Base-by-base conservation (phyloP, 768 basidiomycete species). In the Ramaria sp. region DNA sequence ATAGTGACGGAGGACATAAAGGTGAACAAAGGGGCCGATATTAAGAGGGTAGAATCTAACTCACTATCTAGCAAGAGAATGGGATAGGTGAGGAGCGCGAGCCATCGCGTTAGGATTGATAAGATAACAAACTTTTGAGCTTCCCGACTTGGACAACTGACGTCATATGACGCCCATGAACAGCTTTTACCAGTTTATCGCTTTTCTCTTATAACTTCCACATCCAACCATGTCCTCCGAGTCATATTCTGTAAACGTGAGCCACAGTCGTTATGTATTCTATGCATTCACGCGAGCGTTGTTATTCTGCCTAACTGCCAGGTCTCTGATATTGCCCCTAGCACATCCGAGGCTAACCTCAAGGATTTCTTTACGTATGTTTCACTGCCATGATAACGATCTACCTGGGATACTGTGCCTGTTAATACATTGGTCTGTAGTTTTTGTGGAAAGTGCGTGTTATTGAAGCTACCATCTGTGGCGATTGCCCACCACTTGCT, bases 371-470 rank as follows among this genome's bases (percentile, higher is more conserved):
- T 92, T 74, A 78, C 82, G 88, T 88, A 74, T 46, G 81, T 69
- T 43, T 55, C 33, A 34, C 11, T 11, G 17, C 41, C 22, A 51
- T 34, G 52, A 10, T 39, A 24, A 50, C 38, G 4, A n/a, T 57
- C 59, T 17, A 54, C 47, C 20, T 27, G 53, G 56, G 54, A 62
- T 62, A 47, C 9, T 33, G 22, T 57, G 42, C 33, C 55, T 31
- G 49, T 57, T 37, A 19, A 52, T 59, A 5, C 53, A 51, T 51
- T 24, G 42, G 42, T 51, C 30, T 34, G 7, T 59, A 89, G 88
- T 2, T 96, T 95, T 72, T 96, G 92, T 66, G 93, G 93, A 73
- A 86, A 81, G 84, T 84, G 65, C 65, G 79, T 65, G 4, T 15
- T 20, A 12, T 41, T 37, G 34, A 37, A 54, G n/a, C 24, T 43